Conservation (phyloP, 371 early-diverging fungal genomes). For the Gilbertella persicaria region DNA sequence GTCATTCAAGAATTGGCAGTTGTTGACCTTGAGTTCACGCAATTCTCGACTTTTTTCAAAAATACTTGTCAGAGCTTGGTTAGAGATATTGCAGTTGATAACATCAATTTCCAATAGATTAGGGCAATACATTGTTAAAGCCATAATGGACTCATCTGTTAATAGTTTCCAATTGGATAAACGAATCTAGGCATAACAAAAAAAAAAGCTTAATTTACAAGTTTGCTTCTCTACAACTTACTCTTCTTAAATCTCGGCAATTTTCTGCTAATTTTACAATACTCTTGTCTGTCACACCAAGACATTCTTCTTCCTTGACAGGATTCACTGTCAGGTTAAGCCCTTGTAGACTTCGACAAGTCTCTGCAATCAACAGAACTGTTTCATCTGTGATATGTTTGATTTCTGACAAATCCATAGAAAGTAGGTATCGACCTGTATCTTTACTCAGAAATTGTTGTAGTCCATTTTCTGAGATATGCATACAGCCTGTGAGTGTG, state of each 20-base stretch:
- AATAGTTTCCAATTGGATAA: conserved; percentile 55
- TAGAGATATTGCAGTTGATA: conserved; percentile 56
- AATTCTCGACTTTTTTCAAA: conserved; percentile 50
- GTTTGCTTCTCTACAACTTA: conserved; percentile 18
- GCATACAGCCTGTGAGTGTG: conserved; percentile 54
- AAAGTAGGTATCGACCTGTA: conserved; percentile 31
- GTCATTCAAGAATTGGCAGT: conserved; percentile 50
- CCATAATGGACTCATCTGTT: conserved; percentile 53
- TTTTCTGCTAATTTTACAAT: conserved; percentile 38
- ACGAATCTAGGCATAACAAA: conserved; percentile 52
- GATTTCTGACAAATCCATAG: conserved; percentile 49
- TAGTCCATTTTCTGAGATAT: conserved; percentile 49
- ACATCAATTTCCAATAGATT: conserved; percentile 61
- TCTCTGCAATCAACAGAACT: conserved; percentile 36
- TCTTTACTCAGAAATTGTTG: conserved; percentile 34
- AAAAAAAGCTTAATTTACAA: background rate
- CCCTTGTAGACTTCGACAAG: conserved; percentile 45
- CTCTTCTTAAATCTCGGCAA: conserved; percentile 44
- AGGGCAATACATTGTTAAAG: conserved; percentile 55
- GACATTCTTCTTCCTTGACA: conserved; percentile 25
- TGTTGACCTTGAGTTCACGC: conserved; percentile 55
- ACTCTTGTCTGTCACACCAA: conserved; percentile 40
- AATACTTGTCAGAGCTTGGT: conserved; percentile 46
- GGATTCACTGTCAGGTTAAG: conserved; percentile 46
- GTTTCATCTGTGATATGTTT: conserved; percentile 36